These are phyloP conservation scores for Linnemannia hyalina DNA, from an alignment of 192 early-diverging fungal genomes.

Conservation along the genomic window DNA sequence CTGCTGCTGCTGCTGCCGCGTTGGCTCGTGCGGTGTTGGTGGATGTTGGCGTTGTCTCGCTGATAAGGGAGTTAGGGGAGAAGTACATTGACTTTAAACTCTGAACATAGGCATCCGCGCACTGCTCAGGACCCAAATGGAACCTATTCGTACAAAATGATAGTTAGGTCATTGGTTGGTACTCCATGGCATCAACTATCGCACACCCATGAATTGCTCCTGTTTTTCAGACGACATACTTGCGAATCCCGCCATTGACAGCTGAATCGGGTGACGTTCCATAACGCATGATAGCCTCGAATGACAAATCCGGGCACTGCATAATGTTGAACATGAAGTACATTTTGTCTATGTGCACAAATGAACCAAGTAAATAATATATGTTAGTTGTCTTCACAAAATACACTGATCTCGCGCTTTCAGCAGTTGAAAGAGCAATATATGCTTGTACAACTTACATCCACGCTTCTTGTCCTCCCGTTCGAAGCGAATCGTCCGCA, in stretches of 20 bases:
- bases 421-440: background rate
- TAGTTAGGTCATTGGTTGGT: background rate
- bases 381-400: too few species aligned
- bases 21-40: constrained; percentile 39
- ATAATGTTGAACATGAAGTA: constrained; percentile 76
- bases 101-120: constrained; percentile 52
- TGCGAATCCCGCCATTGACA: constrained; percentile 73
- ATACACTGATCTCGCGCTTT: background rate
- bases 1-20: constrained; percentile 23
- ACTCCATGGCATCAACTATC: background rate
- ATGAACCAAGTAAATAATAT: constrained; percentile 7
- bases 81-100: constrained; percentile 51
- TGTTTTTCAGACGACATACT: constrained; percentile 42
- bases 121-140: constrained; percentile 50
- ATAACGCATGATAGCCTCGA: constrained; percentile 78
- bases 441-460: constrained; percentile 13
- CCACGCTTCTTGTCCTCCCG: constrained; percentile 60
- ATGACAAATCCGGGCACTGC: constrained; percentile 60
- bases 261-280: constrained; percentile 74
- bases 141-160: constrained; percentile 19
- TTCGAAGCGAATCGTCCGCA: constrained; percentile 81
- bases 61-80: constrained; percentile 32
- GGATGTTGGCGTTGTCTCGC: constrained; percentile 49
- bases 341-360: constrained; percentile 58
- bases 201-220: background rate